Conservation (phyloP, 495 filamentous ascomycete species). For the Neurospora tetrasperma region DNA sequence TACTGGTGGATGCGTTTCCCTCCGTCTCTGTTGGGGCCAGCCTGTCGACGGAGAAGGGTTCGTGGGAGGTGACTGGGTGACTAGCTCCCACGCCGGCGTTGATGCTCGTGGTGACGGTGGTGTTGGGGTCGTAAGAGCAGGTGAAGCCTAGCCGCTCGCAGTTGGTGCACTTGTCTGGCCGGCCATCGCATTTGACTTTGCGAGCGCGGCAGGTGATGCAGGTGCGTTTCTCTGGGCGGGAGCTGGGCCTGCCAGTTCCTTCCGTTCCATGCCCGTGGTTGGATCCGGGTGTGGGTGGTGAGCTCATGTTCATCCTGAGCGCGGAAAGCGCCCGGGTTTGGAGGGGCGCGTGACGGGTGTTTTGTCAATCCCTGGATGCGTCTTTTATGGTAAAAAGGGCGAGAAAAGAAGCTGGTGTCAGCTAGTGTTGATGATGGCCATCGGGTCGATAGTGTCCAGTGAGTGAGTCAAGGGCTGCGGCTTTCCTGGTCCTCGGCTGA, state of each 20-base stretch:
- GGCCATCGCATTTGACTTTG: conserved; percentile 42
- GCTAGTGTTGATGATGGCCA: not conserved
- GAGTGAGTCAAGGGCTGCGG: not conserved
- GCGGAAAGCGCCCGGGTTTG: not conserved
- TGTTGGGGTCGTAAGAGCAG: conserved; percentile 37
- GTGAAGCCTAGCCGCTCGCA: conserved; percentile 40
- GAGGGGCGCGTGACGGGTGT: not conserved
- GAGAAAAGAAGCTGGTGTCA: not conserved
- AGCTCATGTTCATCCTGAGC: not conserved
- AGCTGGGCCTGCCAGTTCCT: not conserved
- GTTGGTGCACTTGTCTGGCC: conserved; percentile 34
- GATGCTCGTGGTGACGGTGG: conserved; percentile 9
- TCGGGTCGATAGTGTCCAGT: not conserved
- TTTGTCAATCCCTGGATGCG: not conserved
- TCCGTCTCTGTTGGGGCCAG: not conserved
- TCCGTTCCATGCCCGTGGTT: not conserved
- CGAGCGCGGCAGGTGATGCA: conserved; percentile 39
- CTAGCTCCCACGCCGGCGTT: not conserved
- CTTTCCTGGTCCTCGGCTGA: not conserved
- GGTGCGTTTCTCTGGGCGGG: conserved; percentile 12
- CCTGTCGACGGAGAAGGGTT: not conserved
- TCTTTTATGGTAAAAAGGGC: not conserved
- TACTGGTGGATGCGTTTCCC: conserved; percentile 16
- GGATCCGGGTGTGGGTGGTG: not conserved
- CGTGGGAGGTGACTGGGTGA: not conserved